phyloP scores from a whole-genome alignment of 2,329 filamentous ascomycete species.

The Neobulgaria alba region DNA sequence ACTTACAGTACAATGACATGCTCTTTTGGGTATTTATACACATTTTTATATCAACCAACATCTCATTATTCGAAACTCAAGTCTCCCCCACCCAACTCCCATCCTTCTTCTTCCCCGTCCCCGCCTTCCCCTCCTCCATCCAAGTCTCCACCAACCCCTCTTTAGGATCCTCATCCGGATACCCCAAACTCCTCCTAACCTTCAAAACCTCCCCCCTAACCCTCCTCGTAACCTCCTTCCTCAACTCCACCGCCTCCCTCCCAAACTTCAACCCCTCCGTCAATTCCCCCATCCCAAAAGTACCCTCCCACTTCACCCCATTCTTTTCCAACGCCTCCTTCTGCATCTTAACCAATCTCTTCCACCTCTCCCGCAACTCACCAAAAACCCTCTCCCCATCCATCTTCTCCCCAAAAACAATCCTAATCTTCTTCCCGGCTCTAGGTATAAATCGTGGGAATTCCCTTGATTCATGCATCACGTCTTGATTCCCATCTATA shows the following conservation, averaged over 20 bases:
- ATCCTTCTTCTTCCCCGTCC: constrained; percentile 12
- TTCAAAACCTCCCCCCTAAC: constrained; percentile 75
- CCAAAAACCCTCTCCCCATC: constrained; percentile 70
- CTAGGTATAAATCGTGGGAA: constrained; percentile 79
- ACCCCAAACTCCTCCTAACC: constrained; percentile 60
- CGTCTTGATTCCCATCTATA: constrained; percentile 77
- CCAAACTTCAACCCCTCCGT: constrained; percentile 58
- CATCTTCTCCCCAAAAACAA: constrained; percentile 73
- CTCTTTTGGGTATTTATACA: too few relatives aligned
- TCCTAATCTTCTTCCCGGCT: constrained; percentile 56
- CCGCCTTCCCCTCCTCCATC: constrained; percentile 26
- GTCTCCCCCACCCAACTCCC: constrained; percentile 10
- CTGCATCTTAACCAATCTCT: constrained; percentile 49
- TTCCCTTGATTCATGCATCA: constrained; percentile 77
- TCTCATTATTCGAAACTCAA: too few relatives aligned
- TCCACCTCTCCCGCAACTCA: constrained; percentile 68
- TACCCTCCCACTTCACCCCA: constrained; percentile 17
- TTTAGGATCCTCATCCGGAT: constrained; percentile 69
- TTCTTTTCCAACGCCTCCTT: constrained; percentile 33
- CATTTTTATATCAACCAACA: too few relatives aligned
- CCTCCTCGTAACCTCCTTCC: constrained; percentile 71
- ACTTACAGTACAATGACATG: too few relatives aligned
- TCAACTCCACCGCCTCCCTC: constrained; percentile 65
- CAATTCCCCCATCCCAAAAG: constrained; percentile 46
- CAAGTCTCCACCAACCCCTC: constrained; percentile 75